Evolutionary conservation across 2,329 filamentous ascomycete species (phyloP).

Genomic region (Microcyclospora pomicola): DNA sequence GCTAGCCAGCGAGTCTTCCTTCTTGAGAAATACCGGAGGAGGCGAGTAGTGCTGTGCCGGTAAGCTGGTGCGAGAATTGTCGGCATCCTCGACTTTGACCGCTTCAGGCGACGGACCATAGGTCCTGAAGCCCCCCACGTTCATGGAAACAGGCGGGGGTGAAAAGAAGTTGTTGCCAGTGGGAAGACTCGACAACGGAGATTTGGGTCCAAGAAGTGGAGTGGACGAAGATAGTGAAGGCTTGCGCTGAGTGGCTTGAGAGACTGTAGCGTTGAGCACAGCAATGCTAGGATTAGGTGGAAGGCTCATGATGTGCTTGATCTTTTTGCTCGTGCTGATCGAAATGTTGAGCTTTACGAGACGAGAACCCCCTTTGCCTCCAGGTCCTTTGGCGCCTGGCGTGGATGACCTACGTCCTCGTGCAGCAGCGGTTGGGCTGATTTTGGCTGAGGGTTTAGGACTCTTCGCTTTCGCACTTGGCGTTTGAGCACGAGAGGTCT

Average conservation of each 20-base stretch:
- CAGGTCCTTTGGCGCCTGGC: no score
- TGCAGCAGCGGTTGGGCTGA: not conserved
- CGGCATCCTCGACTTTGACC: conserved; percentile 3
- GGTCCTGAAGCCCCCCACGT: conserved; percentile 13
- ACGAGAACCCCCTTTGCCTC: no score
- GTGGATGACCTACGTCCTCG: not conserved
- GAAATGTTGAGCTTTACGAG: no score
- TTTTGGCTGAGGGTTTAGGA: not conserved
- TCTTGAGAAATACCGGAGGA: conserved; percentile 1
- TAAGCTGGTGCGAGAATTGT: conserved; percentile 2
- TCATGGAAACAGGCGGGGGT: conserved; percentile 7
- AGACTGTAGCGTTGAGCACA: not conserved
- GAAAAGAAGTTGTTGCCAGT: conserved; percentile 6
- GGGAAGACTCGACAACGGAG: conserved; percentile 1
- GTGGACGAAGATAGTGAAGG: not conserved
- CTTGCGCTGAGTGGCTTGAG: not conserved
- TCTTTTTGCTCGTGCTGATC: not conserved
- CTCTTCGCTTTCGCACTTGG: conserved; percentile 1
- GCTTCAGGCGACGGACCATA: conserved; percentile 7
- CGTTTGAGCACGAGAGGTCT: conserved; percentile 6
- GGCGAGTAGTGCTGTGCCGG: conserved; percentile 1
- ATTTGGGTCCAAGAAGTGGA: conserved; percentile 1
- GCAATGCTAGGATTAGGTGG: not conserved
- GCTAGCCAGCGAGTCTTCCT: not conserved
- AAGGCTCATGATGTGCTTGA: not conserved